Base-by-base conservation (phyloP, 2,329 filamentous ascomycete species). In the Curvularia eragrostidis region DNA sequence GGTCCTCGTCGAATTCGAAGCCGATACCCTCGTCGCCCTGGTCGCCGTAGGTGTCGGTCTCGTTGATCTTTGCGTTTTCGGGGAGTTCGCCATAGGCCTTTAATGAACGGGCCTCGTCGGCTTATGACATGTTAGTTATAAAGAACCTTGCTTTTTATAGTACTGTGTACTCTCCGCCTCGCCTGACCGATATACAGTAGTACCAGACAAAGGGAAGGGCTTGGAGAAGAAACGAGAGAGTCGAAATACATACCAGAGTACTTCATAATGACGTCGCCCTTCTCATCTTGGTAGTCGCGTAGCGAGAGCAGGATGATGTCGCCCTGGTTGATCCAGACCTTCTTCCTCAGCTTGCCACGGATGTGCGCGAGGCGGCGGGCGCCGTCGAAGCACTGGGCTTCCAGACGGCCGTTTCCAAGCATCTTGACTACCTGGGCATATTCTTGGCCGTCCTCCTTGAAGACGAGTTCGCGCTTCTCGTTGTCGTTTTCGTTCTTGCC, bases 61-160 rank as follows among this genome's bases (percentile, higher is more conserved):
- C 95, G 87, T 99, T 99, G 87, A 99, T 99, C 90, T 98, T 98
- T 78, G 95, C 95, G 75, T 88, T 91, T 83, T 98, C 95, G 69
- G 95, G 95, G 60, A 99, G 85, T 81, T 99, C 95, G 79, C 95
- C 95, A 80, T 98, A 98, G 62, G 93, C 91, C 84, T 98, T 98
- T 74, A 99, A 87, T 68, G 88, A 91, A 76, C 95, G 89, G 73
- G 95, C 95, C 84, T 98, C 95, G 77, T 99, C 95, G 81, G 76
- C 74, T 59, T 56, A 83, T 96, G 96, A 77, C 96, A 85, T 76
- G 61, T 93, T 90, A 75, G 91, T 89, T 68, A 89, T 89, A 81
- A 93, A 93, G 80, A 91, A 2, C 2, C 18, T 10, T 13, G 10
- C 28, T 21, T 41, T 34, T n/a, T n/a, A n/a, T n/a, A n/a, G n/a